Percentiles rank a stretch among this genome's conserved stretches.
Evolutionary conservation across 345 rosid species (phyloP).

Genomic region (Citrus sp.): DNA sequence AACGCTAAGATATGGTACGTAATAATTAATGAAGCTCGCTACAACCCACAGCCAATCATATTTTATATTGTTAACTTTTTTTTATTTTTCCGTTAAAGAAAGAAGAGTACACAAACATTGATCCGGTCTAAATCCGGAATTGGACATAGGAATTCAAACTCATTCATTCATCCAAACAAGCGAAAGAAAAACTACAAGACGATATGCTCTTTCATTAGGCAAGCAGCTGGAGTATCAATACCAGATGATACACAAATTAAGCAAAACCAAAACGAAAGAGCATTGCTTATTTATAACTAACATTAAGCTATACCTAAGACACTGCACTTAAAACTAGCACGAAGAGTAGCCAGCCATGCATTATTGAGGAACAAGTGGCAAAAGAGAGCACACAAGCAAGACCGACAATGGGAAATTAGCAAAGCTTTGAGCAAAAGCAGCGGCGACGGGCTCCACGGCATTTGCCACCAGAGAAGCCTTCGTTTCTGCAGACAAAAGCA

Average conservation of each 20-base stretch:
- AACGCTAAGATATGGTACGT: no score
- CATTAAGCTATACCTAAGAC: neutral
- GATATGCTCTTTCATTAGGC: neutral
- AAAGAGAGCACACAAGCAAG: neutral
- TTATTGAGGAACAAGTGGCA: neutral
- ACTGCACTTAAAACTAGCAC: neutral
- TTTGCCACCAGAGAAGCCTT: conserved; percentile 6
- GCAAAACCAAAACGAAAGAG: neutral
- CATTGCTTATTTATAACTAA: neutral
- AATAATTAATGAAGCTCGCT: no score
- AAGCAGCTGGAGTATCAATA: neutral
- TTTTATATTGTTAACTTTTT: no score
- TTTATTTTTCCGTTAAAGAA: no score
- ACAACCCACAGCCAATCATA: no score
- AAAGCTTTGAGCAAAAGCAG: conserved; percentile 1
- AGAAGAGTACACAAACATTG: no score
- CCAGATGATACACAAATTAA: neutral
- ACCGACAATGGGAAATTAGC: neutral
- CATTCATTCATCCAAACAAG: neutral
- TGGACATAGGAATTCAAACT: neutral
- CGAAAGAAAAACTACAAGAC: neutral
- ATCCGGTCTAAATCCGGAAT: neutral
- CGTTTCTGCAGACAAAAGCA: neutral
- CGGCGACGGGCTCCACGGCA: neutral
- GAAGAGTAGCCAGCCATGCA: no score